Percentiles rank a stretch among this genome's conserved stretches.
Evolutionary conservation across 805 yeast genomes (phyloP).

Genomic region (Cyberlindnera subsufficiens): DNA sequence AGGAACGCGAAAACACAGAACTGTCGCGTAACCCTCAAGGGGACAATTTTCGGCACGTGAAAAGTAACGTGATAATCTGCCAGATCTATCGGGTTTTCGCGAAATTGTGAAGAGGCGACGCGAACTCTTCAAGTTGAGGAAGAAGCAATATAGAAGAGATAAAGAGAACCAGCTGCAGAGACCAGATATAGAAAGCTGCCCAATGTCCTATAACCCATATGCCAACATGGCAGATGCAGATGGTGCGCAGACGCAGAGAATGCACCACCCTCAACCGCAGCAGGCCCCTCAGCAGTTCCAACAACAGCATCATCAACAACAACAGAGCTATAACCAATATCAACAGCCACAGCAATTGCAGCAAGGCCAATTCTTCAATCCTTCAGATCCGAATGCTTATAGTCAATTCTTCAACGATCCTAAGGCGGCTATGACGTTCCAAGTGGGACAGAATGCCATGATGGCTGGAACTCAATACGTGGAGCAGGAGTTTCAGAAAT

Average conservation of each 20-base stretch:
- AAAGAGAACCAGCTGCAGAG: too few species aligned
- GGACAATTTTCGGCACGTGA: too few species aligned
- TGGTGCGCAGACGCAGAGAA: constrained; percentile 13
- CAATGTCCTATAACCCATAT: constrained; percentile 45
- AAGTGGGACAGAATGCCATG: constrained; percentile 81
- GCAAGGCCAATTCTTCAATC: constrained; percentile 5
- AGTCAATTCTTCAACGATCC: constrained; percentile 65
- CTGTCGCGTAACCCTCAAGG: too few species aligned
- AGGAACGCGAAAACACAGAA: too few species aligned
- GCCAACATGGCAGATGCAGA: constrained; percentile 23
- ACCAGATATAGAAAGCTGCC: too few species aligned
- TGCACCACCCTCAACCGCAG: constrained; percentile 19
- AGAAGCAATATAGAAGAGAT: too few species aligned
- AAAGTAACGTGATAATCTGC: too few species aligned
- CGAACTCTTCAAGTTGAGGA: too few species aligned
- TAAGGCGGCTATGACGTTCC: constrained; percentile 77
- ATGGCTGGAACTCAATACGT: constrained; percentile 75
- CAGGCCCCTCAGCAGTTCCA: constrained; percentile 8
- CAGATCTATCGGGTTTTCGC: too few species aligned
- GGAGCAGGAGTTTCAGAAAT: constrained; percentile 51
- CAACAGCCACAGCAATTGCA: constrained; percentile 5
- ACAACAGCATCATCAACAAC: constrained; percentile 12
- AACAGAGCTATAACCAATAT: constrained; percentile 15
- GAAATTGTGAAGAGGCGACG: too few species aligned
- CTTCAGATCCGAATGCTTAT: constrained; percentile 14